Base-by-base conservation (phyloP, 1,284 basidiomycete species). In the Erythrobasidium hasegawianum region DNA sequence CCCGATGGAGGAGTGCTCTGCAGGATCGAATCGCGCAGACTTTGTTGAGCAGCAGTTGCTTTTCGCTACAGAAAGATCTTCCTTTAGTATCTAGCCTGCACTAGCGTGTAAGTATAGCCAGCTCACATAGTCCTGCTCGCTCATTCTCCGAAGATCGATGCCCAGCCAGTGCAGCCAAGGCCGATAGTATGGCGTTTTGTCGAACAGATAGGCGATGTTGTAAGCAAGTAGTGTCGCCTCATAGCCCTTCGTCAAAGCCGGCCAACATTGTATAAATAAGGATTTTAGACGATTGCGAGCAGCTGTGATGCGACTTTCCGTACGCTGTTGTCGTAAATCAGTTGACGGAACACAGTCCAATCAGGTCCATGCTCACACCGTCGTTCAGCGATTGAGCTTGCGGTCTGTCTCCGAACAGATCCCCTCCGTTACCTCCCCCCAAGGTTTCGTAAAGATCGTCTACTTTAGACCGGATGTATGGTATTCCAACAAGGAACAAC, bases 141-240 rank as follows among this genome's bases (percentile, higher is more conserved):
- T 84, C 61, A 93, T 79, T 39, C 92, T 82, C 24, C 90, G 84
- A 20, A 95, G 77, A 73, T 92, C 88, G 14, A 96, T 81, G 7
- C 89, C 86, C 68, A 94, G 84, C 85, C 87, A 87, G 29, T 82
- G 80, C 67, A 93, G 78, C 94, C 94, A 98, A 11, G 95, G 95
- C 70, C 94, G 84, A 79, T 95, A 95, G 76, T 86, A 88, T 0
- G 87, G 84, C 11, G 88, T 92, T 75, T 83, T 83, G 71, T 91
- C 89, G 75, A 97, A 97, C 24, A 97, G 81, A 78, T 97, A 98
- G 7, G 86, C 85, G 38, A 97, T 79, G 76, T 96, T 96, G 81
- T 87, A 89, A 40, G 83, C 79, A 16, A 97, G 81, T 67, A 96
- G 80, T 83, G 88, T 89, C 20, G 86, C 71, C 77, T 98, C 94